Evolutionary conservation across 148 eudicot species (phyloP).

Genomic region (Linanthus parryae): DNA sequence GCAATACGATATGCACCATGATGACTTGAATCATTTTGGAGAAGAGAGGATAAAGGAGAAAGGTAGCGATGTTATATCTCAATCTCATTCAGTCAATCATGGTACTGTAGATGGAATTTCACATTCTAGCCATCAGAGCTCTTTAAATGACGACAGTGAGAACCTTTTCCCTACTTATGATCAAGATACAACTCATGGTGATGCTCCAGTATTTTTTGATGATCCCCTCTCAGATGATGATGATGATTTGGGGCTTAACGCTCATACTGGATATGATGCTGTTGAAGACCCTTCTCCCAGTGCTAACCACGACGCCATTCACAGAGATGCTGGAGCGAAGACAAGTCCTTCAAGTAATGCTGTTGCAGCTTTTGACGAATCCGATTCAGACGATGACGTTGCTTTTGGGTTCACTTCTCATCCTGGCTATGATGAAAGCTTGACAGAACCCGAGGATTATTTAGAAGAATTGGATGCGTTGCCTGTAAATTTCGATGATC

Average conservation of each 20-base stretch:
- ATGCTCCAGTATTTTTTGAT: too few species aligned
- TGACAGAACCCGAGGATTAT: slow-evolving; percentile 23
- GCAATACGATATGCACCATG: slow-evolving; percentile 15
- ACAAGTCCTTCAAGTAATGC: slow-evolving; percentile 15
- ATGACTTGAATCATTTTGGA: slow-evolving; percentile 16
- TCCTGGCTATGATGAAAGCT: slow-evolving; percentile 38
- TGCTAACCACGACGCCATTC: slow-evolving; percentile 16
- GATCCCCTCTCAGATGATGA: too few species aligned
- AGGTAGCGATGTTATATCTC: slow-evolving; percentile 18
- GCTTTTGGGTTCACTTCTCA: slow-evolving; percentile 16
- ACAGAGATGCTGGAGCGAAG: slow-evolving; percentile 17
- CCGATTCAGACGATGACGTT: slow-evolving; percentile 45
- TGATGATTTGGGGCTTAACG: too few species aligned
- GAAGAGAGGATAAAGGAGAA: slow-evolving; percentile 22
- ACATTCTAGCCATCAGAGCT: slow-evolving; percentile 19
- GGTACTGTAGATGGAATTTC: slow-evolving; percentile 20
- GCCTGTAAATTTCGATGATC: slow-evolving; percentile 50
- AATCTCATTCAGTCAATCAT: slow-evolving; percentile 25
- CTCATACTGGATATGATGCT: slow-evolving; percentile 18
- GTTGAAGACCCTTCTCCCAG: slow-evolving; percentile 24
- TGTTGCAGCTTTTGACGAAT: slow-evolving; percentile 42
- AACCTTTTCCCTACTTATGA: slow-evolving; percentile 24
- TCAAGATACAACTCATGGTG: slow-evolving; percentile 18
- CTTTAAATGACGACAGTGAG: slow-evolving; percentile 18
- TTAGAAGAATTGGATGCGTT: slow-evolving; percentile 33